These are phyloP conservation scores for Phalaenopsis aphrodite DNA, from an alignment of 106 monocot species.

Conservation along the genomic window DNA sequence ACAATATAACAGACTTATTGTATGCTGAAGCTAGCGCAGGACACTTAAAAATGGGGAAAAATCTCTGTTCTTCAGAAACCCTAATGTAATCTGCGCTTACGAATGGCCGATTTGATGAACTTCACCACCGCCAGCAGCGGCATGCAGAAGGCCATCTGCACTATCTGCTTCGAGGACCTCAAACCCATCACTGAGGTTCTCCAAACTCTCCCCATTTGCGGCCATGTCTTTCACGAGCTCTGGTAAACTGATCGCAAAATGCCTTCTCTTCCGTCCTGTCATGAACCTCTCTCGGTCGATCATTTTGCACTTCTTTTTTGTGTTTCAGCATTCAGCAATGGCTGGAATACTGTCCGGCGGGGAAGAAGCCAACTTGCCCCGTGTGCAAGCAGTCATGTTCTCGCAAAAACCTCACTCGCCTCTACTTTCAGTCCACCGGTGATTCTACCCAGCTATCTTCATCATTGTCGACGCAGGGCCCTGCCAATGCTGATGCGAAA, in stretches of 20 bases:
- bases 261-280: neutral
- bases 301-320: neutral
- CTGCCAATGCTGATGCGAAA: slow-evolving; percentile 25
- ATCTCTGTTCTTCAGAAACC: neutral
- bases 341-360: slow-evolving; percentile 85
- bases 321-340: slow-evolving; percentile 78
- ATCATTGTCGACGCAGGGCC: neutral
- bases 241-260: slow-evolving; percentile 30
- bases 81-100: neutral
- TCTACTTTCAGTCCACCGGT: slow-evolving; percentile 80
- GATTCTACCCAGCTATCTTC: slow-evolving; percentile 12
- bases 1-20: no score
- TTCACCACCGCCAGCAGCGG: neutral
- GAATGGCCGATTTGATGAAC: neutral
- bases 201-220: slow-evolving; percentile 75
- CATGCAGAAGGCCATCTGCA: slow-evolving; percentile 56
- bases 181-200: slow-evolving; percentile 63
- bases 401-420: slow-evolving; percentile 30
- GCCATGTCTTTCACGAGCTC: slow-evolving; percentile 97
- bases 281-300: neutral
- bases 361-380: slow-evolving; percentile 76
- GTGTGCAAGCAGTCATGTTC: slow-evolving; percentile 87
- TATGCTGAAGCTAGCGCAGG: no score
- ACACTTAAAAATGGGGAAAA: neutral
- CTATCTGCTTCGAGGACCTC: slow-evolving; percentile 96